These are phyloP conservation scores for Funneliformis caledonium DNA, from an alignment of 371 early-diverging fungal species.

Conservation along the genomic window DNA sequence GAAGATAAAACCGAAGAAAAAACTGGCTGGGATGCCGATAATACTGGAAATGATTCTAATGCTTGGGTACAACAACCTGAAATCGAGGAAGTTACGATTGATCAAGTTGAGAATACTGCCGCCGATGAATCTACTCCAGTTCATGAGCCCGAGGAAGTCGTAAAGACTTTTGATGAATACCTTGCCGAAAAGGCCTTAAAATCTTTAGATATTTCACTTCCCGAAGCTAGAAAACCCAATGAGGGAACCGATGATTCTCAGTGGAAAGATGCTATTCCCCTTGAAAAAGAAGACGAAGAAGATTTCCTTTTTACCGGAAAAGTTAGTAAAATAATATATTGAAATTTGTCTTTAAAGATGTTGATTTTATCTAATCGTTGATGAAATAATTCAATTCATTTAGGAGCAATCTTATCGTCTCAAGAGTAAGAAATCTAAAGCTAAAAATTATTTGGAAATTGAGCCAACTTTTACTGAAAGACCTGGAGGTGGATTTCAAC, in stretches of 20 bases:
- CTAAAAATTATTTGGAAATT: constrained; percentile 62
- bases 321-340: constrained; percentile 49
- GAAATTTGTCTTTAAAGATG: not conserved
- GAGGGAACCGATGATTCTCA: constrained; percentile 77
- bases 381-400: constrained; percentile 31
- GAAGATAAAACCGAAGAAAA: constrained; percentile 38
- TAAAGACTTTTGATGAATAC: constrained; percentile 83
- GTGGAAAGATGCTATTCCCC: constrained; percentile 77
- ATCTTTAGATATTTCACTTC: constrained; percentile 52
- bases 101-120: constrained; percentile 36
- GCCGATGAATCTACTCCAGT: constrained; percentile 42
- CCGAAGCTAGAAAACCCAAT: constrained; percentile 77
- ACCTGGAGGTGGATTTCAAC: constrained; percentile 47
- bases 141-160: constrained; percentile 68
- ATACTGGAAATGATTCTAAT: not conserved
- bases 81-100: not conserved
- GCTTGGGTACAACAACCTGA: not conserved
- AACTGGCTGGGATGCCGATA: not conserved
- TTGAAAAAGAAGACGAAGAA: constrained; percentile 68
- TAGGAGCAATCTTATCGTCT: constrained; percentile 37
- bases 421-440: constrained; percentile 62
- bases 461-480: constrained; percentile 60
- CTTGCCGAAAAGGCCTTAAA: constrained; percentile 71
- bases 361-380: constrained; percentile 28
- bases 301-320: constrained; percentile 67